Percentiles rank a stretch among this genome's conserved stretches.
Evolutionary conservation across 768 basidiomycete species (phyloP).

Genomic region (Tulasnella sp.): DNA sequence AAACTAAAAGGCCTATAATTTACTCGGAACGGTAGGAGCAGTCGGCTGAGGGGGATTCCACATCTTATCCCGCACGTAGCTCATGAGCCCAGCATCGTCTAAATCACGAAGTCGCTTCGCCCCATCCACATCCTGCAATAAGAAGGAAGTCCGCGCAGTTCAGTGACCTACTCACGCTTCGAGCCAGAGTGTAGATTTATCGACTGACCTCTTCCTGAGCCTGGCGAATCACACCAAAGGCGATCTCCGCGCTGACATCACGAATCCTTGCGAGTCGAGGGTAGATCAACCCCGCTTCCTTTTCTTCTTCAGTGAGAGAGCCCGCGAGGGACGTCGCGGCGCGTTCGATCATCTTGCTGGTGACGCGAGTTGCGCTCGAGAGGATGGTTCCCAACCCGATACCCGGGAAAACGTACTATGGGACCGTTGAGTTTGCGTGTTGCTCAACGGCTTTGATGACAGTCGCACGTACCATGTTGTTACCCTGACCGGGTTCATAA

Average conservation of each 20-base stretch:
- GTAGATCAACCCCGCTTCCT: slow-evolving; percentile 68
- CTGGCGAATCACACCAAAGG: slow-evolving; percentile 71
- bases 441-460: not conserved
- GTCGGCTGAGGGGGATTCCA: slow-evolving; percentile 20
- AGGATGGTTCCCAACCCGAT: slow-evolving; percentile 79
- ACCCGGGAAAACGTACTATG: slow-evolving; percentile 45
- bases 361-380: slow-evolving; percentile 66
- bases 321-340: slow-evolving; percentile 78
- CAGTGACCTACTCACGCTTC: not conserved
- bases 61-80: slow-evolving; percentile 15
- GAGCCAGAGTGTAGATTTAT: not conserved
- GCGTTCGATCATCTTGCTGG: slow-evolving; percentile 88
- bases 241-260: slow-evolving; percentile 79
- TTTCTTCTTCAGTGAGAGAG: slow-evolving; percentile 73
- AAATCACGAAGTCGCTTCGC: not conserved
- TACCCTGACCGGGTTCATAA: slow-evolving; percentile 85
- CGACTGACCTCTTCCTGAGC: slow-evolving; percentile 73
- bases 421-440: slow-evolving; percentile 32
- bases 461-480: slow-evolving; percentile 86
- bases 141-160: not conserved
- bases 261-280: slow-evolving; percentile 80
- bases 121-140: slow-evolving; percentile 6
- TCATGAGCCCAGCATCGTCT: not conserved
- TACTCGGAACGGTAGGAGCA: not conserved
- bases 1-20: not conserved